A percentile compares a stretch with the other conserved stretches of the same genome.
Conservation (phyloP, 2,329 filamentous ascomycete species). For the Aureobasidium sp. region DNA sequence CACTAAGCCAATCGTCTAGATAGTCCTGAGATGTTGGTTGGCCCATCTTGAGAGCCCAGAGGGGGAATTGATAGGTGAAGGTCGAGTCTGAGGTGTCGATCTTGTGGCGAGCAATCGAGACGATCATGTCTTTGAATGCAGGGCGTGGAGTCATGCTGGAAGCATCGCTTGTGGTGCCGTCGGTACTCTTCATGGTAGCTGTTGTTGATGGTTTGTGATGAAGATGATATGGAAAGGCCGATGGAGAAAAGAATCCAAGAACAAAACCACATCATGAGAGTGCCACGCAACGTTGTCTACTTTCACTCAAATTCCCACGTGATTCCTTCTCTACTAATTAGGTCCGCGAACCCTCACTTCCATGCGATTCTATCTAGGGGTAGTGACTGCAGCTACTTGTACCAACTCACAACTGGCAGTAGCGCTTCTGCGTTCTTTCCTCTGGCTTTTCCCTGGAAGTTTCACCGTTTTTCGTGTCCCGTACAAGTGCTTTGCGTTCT, state of each 20-base stretch:
- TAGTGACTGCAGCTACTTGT: not conserved
- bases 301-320: not conserved
- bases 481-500: no score
- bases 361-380: not conserved
- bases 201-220: not conserved
- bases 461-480: no score
- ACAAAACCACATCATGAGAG: not conserved
- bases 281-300: no score
- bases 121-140: not conserved
- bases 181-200: not conserved
- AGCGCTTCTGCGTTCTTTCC: not conserved
- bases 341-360: no score
- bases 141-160: not conserved
- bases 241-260: not conserved
- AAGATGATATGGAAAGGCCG: no score
- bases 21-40: no score
- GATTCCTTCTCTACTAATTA: no score
- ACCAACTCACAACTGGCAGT: not conserved
- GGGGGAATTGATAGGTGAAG: not conserved
- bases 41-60: no score
- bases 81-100: not conserved
- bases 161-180: not conserved
- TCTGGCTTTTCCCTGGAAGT: not conserved
- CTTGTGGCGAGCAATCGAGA: not conserved
- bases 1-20: not conserved